A percentile compares a stretch with the other conserved stretches of the same genome.
These are phyloP conservation scores for Thelonectria blattea DNA, from an alignment of 2,329 filamentous ascomycete genomes.

Conservation along the genomic window DNA sequence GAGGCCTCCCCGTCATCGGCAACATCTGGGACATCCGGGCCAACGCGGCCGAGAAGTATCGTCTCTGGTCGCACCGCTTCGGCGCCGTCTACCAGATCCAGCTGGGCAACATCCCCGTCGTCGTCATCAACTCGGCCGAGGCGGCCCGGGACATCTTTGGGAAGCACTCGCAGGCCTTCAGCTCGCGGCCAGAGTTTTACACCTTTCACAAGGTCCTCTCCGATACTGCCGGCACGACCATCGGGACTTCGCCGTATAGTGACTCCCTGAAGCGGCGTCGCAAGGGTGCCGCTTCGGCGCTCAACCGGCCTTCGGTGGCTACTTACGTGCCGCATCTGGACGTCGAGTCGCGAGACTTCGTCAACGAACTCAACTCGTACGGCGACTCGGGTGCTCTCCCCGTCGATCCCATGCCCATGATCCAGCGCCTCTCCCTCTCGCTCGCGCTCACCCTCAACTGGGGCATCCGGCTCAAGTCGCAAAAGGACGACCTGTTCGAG, in stretches of 20 bases:
- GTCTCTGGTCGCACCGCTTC: conserved; percentile 57
- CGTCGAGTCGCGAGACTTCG: conserved; percentile 66
- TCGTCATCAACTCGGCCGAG: conserved; percentile 61
- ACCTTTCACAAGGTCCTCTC: conserved; percentile 68
- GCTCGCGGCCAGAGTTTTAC: conserved; percentile 63
- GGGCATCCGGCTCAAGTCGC: conserved; percentile 64
- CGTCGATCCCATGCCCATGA: conserved; percentile 71
- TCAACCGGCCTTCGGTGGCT: conserved; percentile 69
- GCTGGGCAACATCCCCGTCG: conserved; percentile 61
- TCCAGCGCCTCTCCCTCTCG: conserved; percentile 68
- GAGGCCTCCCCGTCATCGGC: conserved; percentile 59
- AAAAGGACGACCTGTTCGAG: conserved; percentile 64
- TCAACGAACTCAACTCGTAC: conserved; percentile 64
- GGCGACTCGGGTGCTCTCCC: conserved; percentile 59
- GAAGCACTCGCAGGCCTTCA: conserved; percentile 59
- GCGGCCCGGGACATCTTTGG: conserved; percentile 58
- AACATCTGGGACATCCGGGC: conserved; percentile 61
- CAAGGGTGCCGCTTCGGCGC: conserved; percentile 68
- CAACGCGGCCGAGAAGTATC: conserved; percentile 63
- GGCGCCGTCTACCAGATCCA: conserved; percentile 61
- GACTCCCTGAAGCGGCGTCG: conserved; percentile 68
- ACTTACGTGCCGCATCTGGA: conserved; percentile 69
- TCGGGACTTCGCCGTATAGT: conserved; percentile 71
- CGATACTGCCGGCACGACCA: conserved; percentile 70
- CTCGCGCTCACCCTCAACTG: conserved; percentile 70